These are phyloP conservation scores for Fusarium oligoseptatum DNA, from an alignment of 2,329 filamentous ascomycete genomes.

Conservation along the genomic window DNA sequence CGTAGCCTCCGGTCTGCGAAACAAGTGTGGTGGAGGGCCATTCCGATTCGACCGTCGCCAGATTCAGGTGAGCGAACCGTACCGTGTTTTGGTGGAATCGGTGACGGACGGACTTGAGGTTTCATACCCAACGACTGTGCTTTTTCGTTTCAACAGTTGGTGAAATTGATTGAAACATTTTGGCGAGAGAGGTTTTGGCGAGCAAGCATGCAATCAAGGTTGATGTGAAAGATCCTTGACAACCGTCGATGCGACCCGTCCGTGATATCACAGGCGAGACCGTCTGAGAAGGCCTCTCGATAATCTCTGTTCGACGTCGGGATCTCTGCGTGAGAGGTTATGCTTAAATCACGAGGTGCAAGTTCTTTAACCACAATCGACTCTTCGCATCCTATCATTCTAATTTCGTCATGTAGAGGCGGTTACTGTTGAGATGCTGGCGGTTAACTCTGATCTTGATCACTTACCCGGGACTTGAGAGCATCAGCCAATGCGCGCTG, in stretches of 20 bases:
- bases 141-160: slow-evolving; percentile 14
- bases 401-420: background rate
- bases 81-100: slow-evolving; percentile 19
- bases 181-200: background rate
- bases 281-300: background rate
- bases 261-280: background rate
- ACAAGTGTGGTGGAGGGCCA: background rate
- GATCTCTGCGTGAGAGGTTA: background rate
- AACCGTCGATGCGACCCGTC: background rate
- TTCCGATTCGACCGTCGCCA: slow-evolving; percentile 15
- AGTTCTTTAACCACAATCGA: background rate
- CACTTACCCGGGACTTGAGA: slow-evolving; percentile 32
- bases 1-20: background rate
- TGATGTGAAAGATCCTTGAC: slow-evolving; percentile 8
- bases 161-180: background rate
- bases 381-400: background rate
- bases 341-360: background rate
- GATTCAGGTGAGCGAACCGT: slow-evolving; percentile 40
- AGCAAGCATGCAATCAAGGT: slow-evolving; percentile 38
- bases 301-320: background rate
- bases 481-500: background rate
- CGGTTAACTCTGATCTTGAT: background rate
- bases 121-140: background rate
- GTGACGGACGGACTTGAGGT: slow-evolving; percentile 1
- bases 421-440: background rate